Evolutionary conservation across 129 eudicot species (phyloP), one percentile per base, ranked within the genome.

Genomic region (Pseudognaphalium luteoalbum): DNA sequence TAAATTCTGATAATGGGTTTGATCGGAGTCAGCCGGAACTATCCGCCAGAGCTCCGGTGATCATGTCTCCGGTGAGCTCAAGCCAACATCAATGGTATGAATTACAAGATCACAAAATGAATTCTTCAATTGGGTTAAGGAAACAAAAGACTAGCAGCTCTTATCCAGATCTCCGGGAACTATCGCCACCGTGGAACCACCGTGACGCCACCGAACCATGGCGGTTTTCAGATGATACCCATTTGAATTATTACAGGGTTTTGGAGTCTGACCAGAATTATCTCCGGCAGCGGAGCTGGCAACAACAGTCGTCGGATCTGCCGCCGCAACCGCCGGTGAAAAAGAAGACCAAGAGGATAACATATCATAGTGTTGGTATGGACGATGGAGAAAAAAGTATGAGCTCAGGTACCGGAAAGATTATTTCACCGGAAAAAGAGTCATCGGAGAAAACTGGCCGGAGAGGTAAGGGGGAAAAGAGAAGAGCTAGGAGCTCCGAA

Each of bases 141-240:
- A 87, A 71, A 57, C 79, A 73, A 58, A 82, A 88, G 80, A 83
- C 77, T 47, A 79, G 87, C 76, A 83, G 81, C 77, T 94, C 98
- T 4, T 94, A 94, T 47, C 98, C 98, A 30, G 98, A 94, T 86
- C 91, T 94, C 47, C 87, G 89, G 66, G 90, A 84, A 56, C 79
- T 83, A 35, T 81, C 91, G 17, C 74, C 88, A 47, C 76, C 76
- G 34, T 71, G 71, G 71, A 62, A 42, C n/a, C 88, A 81, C 72
- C 51, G 73, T 66, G 80, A 61, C 3, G 67, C 37, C 28, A 44
- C 67, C 33, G 80, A 84, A 73, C 86, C 70, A 6, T 84, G 92
- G 92, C 74, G 93, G 58, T 91, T 66, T 78, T 87, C 80, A 10
- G 96, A 91, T 33, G 98, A 93, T 83, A 77, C 83, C 2, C 78